A percentile compares a stretch with the other conserved stretches of the same genome.
phyloP scores from a whole-genome alignment of 306 rosid genomes.

The Glycine latifolia region DNA sequence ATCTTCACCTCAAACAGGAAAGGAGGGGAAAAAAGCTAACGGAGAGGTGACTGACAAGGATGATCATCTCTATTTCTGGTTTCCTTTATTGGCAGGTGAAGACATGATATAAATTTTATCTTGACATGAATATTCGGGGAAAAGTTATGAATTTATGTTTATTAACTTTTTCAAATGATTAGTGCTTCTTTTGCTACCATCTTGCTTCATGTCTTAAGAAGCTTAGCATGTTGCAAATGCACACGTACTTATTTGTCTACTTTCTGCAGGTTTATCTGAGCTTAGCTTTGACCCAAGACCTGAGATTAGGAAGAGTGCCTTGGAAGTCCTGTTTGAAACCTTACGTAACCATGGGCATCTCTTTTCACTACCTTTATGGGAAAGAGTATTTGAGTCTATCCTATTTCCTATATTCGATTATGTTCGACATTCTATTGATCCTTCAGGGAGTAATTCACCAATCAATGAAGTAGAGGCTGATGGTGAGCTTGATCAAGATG shows the following conservation, averaged over 20 bases:
- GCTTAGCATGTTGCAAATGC: constrained; percentile 5
- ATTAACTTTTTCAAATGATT: constrained; percentile 29
- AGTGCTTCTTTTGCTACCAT: constrained; percentile 22
- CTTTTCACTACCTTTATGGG: constrained; percentile 94
- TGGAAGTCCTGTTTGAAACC: constrained; percentile 89
- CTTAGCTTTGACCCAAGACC: constrained; percentile 99
- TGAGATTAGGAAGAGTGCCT: constrained; percentile 93
- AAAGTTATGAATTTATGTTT: constrained; percentile 27
- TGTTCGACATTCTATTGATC: constrained; percentile 96
- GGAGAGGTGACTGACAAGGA: constrained; percentile 77
- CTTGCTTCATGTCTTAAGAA: constrained; percentile 37
- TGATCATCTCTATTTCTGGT: constrained; percentile 95
- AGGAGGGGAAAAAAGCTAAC: constrained; percentile 67
- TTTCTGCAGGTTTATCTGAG: constrained; percentile 90
- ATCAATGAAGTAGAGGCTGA: constrained; percentile 59
- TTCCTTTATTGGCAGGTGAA: constrained; percentile 96
- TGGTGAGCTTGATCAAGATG: constrained; percentile 90
- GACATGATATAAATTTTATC: constrained; percentile 38
- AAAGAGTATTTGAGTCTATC: constrained; percentile 90
- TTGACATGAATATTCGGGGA: constrained; percentile 23
- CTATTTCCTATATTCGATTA: constrained; percentile 96
- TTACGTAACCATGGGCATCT: constrained; percentile 98
- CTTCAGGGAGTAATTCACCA: constrained; percentile 71
- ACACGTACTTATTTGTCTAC: constrained; percentile 30
- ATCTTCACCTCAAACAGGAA: constrained; percentile 66